Conservation (phyloP, 1,139 yeast genomes). For the Yamadazyma atmosphaerica region DNA sequence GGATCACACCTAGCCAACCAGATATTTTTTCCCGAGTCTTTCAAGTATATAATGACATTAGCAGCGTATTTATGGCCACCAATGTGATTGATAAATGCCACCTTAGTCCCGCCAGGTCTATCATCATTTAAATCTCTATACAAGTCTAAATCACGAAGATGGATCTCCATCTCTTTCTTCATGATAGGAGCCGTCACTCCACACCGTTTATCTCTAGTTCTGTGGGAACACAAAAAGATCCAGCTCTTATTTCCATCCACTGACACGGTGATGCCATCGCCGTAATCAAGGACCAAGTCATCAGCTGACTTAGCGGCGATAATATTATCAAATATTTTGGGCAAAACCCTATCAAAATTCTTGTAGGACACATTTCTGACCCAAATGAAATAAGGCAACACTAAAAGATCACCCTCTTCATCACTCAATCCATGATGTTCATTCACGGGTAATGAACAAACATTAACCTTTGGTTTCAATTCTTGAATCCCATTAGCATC, state of each 20-base stretch:
- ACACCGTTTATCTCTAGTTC: slow-evolving; percentile 88
- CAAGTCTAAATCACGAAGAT: slow-evolving; percentile 66
- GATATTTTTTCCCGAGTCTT: slow-evolving; percentile 65
- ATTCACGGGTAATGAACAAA: slow-evolving; percentile 20
- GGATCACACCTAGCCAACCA: slow-evolving; percentile 92
- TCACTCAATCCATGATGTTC: slow-evolving; percentile 38
- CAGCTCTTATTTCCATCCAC: slow-evolving; percentile 51
- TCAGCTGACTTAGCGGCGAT: slow-evolving; percentile 7
- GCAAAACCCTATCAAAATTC: slow-evolving; percentile 31
- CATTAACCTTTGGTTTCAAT: slow-evolving; percentile 49
- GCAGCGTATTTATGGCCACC: slow-evolving; percentile 97
- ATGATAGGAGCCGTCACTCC: slow-evolving; percentile 94
- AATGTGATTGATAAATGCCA: slow-evolving; percentile 75
- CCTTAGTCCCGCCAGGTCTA: slow-evolving; percentile 71
- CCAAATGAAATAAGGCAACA: slow-evolving; percentile 82
- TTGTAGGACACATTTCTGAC: slow-evolving; percentile 50
- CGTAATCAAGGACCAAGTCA: slow-evolving; percentile 3
- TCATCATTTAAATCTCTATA: slow-evolving; percentile 74
- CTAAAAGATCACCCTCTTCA: slow-evolving; percentile 54
- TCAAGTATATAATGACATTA: slow-evolving; percentile 74
- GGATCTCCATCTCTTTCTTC: slow-evolving; percentile 74
- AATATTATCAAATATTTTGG: slow-evolving; percentile 6
- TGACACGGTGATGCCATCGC: slow-evolving; percentile 12
- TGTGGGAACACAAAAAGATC: slow-evolving; percentile 82
- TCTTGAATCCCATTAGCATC: slow-evolving; percentile 12